Evolutionary conservation across 352 stramenopile genomes (phyloP), one percentile per base, ranked within the genome.

Genomic region (Phytophthora pini): DNA sequence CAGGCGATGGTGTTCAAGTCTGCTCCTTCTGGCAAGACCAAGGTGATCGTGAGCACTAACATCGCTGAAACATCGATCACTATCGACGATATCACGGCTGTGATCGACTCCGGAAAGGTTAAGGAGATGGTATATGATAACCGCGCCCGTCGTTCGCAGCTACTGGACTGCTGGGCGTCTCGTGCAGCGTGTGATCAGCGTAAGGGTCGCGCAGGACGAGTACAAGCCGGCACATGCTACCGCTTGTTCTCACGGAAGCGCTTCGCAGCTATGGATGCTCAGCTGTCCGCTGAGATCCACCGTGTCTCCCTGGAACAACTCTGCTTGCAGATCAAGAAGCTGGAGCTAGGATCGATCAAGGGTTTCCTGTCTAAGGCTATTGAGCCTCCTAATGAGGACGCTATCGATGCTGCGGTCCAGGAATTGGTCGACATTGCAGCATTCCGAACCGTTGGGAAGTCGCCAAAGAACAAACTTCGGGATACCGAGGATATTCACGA

Each of bases 371-470:
- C 79, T 2, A 92, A 91, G 54, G 82, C 88, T 6, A 94, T 99
- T 17, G 90, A 99, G 61, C 97, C 97, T 22, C 98, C 97, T 4
- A 84, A 87, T 15, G 70, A 91, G 15, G 76, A 97, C 22, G 85
- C 93, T 1, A 93, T 99, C 20, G 79, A 95, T 17, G 93, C 95
- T 47, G 94, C 95, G 4, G 87, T 99, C 17, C 80, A 94, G 15
- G 88, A 98, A 39, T 82, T 99, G 10, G 70, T 95, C 5, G 81
- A 89, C 36, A 96, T 99, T 32, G 85, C 90, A 15, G 95, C 93
- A 24, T 94, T 98, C 58, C 64, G 78, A 56, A 63, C 39, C 5
- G 65, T 85, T 38, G 31, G 5, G 5, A 40, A 71, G 4, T 68
- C 62, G 13, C 53, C 67, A 4, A 58, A 62, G 24, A 32, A 39